phyloP scores from a whole-genome alignment of 345 rosid genomes.

The Turritis glabra region DNA sequence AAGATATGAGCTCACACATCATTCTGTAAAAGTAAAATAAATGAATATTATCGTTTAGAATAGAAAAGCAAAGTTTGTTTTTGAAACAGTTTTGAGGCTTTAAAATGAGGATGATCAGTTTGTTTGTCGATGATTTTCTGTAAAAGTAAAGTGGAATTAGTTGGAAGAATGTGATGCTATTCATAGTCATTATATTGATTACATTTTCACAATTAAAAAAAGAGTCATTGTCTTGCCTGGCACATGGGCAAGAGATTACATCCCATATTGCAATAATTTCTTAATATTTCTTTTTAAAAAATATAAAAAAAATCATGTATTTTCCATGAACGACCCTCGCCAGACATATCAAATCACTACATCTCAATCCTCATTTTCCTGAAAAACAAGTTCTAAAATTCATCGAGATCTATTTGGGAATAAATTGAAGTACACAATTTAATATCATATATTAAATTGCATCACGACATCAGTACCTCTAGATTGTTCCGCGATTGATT shows the following conservation, averaged over 20 bases:
- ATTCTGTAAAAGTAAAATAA: neutral
- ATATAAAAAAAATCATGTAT: no score
- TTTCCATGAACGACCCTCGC: neutral
- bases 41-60: neutral
- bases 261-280: conserved; percentile 1
- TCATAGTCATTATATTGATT: conserved; percentile 10
- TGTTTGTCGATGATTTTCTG: neutral
- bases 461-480: conserved; percentile 3
- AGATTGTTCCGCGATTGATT: conserved; percentile 17
- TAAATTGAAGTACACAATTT: conserved; percentile 7
- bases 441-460: neutral
- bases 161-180: conserved; percentile 18
- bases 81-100: neutral
- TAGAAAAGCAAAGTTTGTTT: neutral
- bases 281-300: neutral
- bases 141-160: conserved; percentile 24
- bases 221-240: conserved; percentile 25
- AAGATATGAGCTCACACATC: neutral
- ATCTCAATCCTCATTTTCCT: conserved; percentile 1
- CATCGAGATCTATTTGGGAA: neutral
- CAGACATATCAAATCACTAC: conserved; percentile 18
- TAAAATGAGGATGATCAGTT: neutral
- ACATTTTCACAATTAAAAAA: conserved; percentile 1
- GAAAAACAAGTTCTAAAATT: neutral
- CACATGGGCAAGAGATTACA: conserved; percentile 23